These are phyloP conservation scores for Orbilia javanica DNA, from an alignment of 2,329 filamentous ascomycete species.

Conservation along the genomic window DNA sequence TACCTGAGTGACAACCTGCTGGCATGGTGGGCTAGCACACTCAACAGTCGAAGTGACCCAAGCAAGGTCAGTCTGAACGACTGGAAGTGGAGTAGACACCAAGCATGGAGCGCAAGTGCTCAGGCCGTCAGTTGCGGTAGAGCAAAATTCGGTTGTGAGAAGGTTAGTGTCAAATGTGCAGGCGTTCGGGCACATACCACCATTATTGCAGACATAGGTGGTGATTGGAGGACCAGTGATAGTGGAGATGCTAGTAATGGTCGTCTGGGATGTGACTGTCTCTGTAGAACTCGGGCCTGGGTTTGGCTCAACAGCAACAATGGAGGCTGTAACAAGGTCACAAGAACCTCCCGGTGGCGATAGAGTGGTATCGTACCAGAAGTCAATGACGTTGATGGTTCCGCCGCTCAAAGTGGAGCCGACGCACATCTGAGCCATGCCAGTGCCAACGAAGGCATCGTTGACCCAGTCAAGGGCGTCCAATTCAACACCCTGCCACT, in stretches of 20 bases:
- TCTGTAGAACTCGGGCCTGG: constrained; percentile 20
- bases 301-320: constrained; percentile 1
- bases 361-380: constrained; percentile 43
- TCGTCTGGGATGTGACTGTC: constrained; percentile 25
- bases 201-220: constrained; percentile 42
- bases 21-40: constrained; percentile 45
- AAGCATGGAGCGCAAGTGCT: constrained; percentile 48
- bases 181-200: constrained; percentile 33
- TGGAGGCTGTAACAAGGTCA: background rate
- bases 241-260: constrained; percentile 39
- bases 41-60: constrained; percentile 44
- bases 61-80: constrained; percentile 38
- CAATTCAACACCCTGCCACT: constrained; percentile 39
- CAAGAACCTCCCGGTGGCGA: constrained; percentile 34
- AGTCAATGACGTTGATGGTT: constrained; percentile 30
- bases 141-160: constrained; percentile 36
- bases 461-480: constrained; percentile 37
- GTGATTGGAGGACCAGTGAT: constrained; percentile 47
- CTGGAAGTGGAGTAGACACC: constrained; percentile 28
- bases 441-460: constrained; percentile 23
- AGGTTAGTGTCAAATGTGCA: constrained; percentile 43
- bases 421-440: constrained; percentile 13
- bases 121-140: constrained; percentile 32
- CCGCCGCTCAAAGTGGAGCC: constrained; percentile 12
- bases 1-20: constrained; percentile 17